A percentile compares a stretch with the other conserved stretches of the same genome.
Evolutionary conservation across 352 stramenopile genomes (phyloP).

Genomic region (Blastocystis sp.): DNA sequence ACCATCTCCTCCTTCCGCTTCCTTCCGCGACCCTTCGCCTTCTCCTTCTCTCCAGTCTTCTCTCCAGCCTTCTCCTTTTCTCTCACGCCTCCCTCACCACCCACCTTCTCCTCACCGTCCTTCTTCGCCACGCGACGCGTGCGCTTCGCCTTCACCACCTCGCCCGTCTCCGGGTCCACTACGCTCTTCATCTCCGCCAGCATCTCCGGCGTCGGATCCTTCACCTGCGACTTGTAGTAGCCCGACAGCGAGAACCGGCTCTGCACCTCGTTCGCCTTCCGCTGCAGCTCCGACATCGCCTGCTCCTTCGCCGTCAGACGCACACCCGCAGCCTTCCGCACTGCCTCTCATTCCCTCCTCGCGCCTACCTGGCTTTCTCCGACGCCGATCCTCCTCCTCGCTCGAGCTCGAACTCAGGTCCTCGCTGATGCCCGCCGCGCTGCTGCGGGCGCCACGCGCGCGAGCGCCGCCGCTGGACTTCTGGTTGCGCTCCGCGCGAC

Average conservation of each 20-base stretch:
- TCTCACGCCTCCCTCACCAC: not conserved
- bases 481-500: not conserved
- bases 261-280: conserved; percentile 15
- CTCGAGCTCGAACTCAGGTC: not conserved
- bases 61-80: not conserved
- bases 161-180: conserved; percentile 10
- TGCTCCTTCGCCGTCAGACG: conserved; percentile 34
- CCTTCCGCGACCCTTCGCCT: not conserved
- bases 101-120: not conserved
- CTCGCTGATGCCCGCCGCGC: not conserved
- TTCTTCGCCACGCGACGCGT: not conserved
- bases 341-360: not conserved
- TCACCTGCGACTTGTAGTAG: conserved; percentile 38
- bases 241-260: conserved; percentile 7
- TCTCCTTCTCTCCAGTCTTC: not conserved
- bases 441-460: not conserved
- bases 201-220: conserved; percentile 41
- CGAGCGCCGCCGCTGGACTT: not conserved
- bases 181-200: not conserved
- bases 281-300: not conserved
- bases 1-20: not conserved
- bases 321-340: not conserved
- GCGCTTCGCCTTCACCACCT: conserved; percentile 16
- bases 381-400: not conserved
- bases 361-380: not conserved